Evolutionary conservation across 176 grass and related monocot genomes (phyloP).

Genomic region (Saccharum spontaneum): DNA sequence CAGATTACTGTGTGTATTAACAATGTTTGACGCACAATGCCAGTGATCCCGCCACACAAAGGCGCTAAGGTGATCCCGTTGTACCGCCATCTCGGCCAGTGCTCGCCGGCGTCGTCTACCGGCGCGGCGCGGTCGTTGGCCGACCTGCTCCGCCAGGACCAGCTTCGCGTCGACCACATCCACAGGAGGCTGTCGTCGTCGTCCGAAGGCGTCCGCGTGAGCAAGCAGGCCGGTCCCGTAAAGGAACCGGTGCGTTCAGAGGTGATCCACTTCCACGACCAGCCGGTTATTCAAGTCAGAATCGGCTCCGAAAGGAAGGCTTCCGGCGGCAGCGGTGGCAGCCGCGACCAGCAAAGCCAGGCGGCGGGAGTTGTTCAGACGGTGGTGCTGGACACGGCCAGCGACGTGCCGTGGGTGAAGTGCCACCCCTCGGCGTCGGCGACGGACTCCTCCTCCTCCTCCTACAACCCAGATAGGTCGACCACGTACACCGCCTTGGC

Average conservation of each 20-base stretch:
- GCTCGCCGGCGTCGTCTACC: background rate
- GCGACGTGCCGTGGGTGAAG: slow-evolving; percentile 15
- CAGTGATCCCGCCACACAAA: background rate
- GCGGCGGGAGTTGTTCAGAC: background rate
- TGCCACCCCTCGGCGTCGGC: background rate
- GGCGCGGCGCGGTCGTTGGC: background rate
- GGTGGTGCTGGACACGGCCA: background rate
- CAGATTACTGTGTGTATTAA: background rate
- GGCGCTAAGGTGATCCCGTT: background rate
- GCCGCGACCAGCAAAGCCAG: background rate
- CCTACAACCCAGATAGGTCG: background rate
- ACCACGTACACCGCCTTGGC: background rate
- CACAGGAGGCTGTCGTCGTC: background rate
- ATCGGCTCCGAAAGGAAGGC: background rate
- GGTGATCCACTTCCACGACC: background rate
- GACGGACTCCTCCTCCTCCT: background rate
- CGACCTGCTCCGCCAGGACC: background rate
- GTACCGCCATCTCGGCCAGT: background rate
- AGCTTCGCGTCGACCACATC: slow-evolving; percentile 11
- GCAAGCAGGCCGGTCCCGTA: background rate
- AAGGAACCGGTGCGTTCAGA: background rate
- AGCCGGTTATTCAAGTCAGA: background rate
- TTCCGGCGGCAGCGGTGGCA: background rate
- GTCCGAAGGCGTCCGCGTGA: background rate
- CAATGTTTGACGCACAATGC: background rate